These are phyloP conservation scores for Platanthera zijinensis DNA, from an alignment of 106 monocot genomes.

Conservation along the genomic window DNA sequence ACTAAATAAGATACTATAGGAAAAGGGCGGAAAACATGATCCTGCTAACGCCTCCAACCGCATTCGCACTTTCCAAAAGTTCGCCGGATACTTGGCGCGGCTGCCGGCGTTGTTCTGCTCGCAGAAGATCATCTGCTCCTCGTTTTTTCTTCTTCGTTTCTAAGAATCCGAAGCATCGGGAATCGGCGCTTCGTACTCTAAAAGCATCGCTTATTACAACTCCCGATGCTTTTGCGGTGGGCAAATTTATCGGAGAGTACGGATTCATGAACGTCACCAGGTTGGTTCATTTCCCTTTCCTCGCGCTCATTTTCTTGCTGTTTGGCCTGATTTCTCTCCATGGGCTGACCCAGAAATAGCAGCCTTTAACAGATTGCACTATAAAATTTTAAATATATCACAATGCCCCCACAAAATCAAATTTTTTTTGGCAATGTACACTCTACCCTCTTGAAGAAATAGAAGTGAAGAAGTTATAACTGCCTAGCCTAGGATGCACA, in stretches of 20 bases:
- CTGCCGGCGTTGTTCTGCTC: not conserved
- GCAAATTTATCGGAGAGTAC: conserved; percentile 82
- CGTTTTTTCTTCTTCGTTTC: not conserved
- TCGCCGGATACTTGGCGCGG: not conserved
- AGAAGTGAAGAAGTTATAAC: no score
- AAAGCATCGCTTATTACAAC: conserved; percentile 51
- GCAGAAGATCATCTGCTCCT: not conserved
- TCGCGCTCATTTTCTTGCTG: not conserved
- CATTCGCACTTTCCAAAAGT: not conserved
- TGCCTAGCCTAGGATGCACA: no score
- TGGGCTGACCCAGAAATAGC: no score
- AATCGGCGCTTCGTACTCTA: not conserved
- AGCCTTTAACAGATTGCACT: no score
- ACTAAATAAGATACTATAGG: not conserved
- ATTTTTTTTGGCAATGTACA: no score
- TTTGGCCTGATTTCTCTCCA: not conserved
- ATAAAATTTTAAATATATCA: no score
- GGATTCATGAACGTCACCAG: conserved; percentile 98
- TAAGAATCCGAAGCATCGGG: not conserved
- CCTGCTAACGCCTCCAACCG: not conserved
- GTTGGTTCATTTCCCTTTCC: conserved; percentile 11
- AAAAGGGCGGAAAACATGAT: not conserved
- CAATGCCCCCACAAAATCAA: no score
- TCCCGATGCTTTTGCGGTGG: conserved; percentile 74
- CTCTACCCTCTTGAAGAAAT: no score